A percentile compares a stretch with the other conserved stretches of the same genome.
Evolutionary conservation across 257 asterid species (phyloP).

Genomic region (Solanum lycopersicoides): DNA sequence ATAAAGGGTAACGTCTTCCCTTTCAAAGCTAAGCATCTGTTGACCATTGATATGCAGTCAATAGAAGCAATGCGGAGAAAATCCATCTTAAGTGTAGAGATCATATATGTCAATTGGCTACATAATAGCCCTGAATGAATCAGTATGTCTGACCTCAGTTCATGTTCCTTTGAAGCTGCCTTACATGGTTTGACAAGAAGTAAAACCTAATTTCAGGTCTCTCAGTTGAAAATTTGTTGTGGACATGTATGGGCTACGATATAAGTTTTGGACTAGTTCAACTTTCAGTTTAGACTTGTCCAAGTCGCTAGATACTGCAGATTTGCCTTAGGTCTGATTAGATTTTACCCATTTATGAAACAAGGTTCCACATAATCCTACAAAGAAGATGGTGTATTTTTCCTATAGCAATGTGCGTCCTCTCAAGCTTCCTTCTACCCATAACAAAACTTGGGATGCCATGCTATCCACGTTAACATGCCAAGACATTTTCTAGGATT

Average conservation of each 20-base stretch:
- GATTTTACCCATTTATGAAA: background rate
- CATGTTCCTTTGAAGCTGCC: background rate
- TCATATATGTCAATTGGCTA: background rate
- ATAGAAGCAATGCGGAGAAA: background rate
- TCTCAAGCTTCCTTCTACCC: background rate
- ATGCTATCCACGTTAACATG: background rate
- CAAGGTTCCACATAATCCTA: background rate
- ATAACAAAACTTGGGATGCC: background rate
- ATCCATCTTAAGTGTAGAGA: background rate
- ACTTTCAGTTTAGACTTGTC: background rate
- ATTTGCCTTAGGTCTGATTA: background rate
- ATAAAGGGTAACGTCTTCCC: background rate
- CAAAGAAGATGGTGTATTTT: background rate
- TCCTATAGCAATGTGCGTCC: background rate
- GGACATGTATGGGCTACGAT: background rate
- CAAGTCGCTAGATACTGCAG: background rate
- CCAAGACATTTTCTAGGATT: background rate
- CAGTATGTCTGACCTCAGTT: background rate
- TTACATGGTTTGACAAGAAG: background rate
- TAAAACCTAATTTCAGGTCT: background rate
- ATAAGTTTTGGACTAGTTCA: background rate
- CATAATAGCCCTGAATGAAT: background rate
- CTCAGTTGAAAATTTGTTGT: background rate
- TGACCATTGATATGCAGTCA: background rate
- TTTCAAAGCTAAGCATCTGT: background rate